Percentiles rank a stretch among this genome's conserved stretches.
Conservation (phyloP, 78 protist species). For the Cyanophora paradoxa region DNA sequence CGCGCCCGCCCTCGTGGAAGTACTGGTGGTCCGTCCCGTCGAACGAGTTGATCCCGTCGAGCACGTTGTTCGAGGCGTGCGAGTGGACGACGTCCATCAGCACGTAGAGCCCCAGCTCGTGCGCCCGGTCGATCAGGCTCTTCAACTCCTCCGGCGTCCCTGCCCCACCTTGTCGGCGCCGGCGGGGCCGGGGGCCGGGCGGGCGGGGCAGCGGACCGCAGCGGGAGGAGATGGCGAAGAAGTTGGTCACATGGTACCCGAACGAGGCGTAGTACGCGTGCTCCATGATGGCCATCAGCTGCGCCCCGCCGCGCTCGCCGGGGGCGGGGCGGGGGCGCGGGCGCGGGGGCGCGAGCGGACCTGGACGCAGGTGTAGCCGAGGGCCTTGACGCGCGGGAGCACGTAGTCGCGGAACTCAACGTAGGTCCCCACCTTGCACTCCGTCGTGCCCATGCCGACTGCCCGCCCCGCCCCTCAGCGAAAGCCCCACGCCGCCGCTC, state of each 20-base stretch:
- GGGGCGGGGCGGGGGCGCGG: no score
- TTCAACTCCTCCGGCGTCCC: slow-evolving; percentile 69
- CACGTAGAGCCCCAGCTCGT: slow-evolving; percentile 67
- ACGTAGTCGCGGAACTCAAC: slow-evolving; percentile 28
- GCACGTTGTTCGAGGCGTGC: slow-evolving; percentile 36
- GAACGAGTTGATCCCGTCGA: slow-evolving; percentile 58
- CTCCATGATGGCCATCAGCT: slow-evolving; percentile 94
- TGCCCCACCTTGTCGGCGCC: neutral
- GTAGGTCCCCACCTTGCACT: slow-evolving; percentile 60
- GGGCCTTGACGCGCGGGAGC: slow-evolving; percentile 31
- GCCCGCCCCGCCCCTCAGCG: no score
- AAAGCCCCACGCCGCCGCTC: no score
- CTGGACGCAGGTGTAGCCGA: no score
- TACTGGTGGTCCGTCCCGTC: slow-evolving; percentile 80
- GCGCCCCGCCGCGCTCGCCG: no score
- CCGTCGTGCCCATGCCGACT: slow-evolving; percentile 82
- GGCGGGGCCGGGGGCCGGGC: neutral
- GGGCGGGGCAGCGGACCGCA: slow-evolving; percentile 15
- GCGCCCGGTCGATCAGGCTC: slow-evolving; percentile 77
- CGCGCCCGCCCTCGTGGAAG: slow-evolving; percentile 77
- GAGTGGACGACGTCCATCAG: slow-evolving; percentile 87
- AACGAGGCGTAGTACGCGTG: slow-evolving; percentile 93
- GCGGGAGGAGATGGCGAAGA: slow-evolving; percentile 61
- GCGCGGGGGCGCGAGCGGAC: no score
- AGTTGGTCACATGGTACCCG: slow-evolving; percentile 74